Percentiles rank a stretch among this genome's conserved stretches.
These are phyloP conservation scores for Globisporangium ultimum DNA, from an alignment of 352 stramenopile species.

Conservation along the genomic window DNA sequence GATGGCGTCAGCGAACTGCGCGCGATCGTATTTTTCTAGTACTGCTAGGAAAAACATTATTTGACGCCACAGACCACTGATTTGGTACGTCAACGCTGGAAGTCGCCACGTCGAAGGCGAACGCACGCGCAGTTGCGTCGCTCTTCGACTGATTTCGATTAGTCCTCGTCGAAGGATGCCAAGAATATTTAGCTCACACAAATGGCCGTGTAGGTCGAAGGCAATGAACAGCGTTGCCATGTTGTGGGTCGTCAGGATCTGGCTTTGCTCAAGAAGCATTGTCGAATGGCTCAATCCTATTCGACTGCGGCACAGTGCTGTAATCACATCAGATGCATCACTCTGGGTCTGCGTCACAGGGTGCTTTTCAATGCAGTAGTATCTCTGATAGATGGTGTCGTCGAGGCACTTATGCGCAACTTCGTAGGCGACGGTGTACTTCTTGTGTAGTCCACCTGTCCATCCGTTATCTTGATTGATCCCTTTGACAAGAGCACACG, in stretches of 20 bases:
- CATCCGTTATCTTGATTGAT: constrained; percentile 20
- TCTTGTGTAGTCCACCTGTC: constrained; percentile 14
- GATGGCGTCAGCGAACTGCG: neutral
- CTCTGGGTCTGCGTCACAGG: no score
- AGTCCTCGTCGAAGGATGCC: constrained; percentile 9
- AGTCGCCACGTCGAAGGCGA: neutral
- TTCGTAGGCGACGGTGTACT: constrained; percentile 10
- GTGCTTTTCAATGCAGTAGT: constrained; percentile 9
- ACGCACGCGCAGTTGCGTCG: no score
- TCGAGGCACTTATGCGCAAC: constrained; percentile 6
- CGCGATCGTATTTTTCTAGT: constrained; percentile 14
- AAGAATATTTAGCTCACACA: constrained; percentile 10
- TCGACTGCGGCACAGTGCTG: no score
- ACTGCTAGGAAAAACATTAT: constrained; percentile 22
- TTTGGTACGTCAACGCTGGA: neutral
- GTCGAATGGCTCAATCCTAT: constrained; percentile 1
- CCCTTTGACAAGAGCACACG: constrained; percentile 15
- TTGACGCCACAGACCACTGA: constrained; percentile 13
- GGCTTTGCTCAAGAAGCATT: constrained; percentile 21
- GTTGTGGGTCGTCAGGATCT: constrained; percentile 24
- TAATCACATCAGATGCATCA: no score
- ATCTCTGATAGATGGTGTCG: constrained; percentile 15
- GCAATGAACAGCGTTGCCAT: constrained; percentile 15
- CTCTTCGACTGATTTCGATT: neutral
- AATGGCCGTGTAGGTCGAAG: constrained; percentile 1